phyloP scores from a whole-genome alignment of 2,329 filamentous ascomycete species.

The Penicillium sumatraense region DNA sequence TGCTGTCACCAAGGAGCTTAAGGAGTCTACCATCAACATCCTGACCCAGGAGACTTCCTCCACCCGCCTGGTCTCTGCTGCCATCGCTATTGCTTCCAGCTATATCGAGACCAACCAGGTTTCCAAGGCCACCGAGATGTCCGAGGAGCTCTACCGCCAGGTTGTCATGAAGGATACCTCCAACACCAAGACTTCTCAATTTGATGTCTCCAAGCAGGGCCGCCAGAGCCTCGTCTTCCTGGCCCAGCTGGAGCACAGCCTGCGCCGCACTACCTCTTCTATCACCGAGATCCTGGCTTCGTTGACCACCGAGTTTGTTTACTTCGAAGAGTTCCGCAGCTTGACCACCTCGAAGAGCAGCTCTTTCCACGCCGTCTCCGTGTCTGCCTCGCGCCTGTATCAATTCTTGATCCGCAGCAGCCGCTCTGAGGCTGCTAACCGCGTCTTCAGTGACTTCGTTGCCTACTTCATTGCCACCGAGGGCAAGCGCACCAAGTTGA shows the following conservation, averaged over 20 bases:
- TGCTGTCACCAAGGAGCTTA: slow-evolving; percentile 37
- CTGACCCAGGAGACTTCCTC: slow-evolving; percentile 38
- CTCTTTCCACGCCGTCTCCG: slow-evolving; percentile 41
- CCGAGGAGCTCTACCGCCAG: slow-evolving; percentile 45
- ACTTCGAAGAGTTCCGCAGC: slow-evolving; percentile 46
- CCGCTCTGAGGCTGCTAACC: slow-evolving; percentile 28
- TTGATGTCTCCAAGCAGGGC: slow-evolving; percentile 40
- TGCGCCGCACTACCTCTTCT: slow-evolving; percentile 36
- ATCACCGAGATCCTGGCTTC: slow-evolving; percentile 50
- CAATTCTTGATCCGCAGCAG: slow-evolving; percentile 33
- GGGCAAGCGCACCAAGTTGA: slow-evolving; percentile 34
- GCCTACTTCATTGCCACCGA: slow-evolving; percentile 39
- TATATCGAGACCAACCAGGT: slow-evolving; percentile 42
- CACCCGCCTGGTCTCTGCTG: slow-evolving; percentile 37
- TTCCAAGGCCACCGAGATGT: slow-evolving; percentile 37
- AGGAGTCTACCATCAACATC: slow-evolving; percentile 38
- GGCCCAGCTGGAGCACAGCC: slow-evolving; percentile 50
- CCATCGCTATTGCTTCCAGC: slow-evolving; percentile 41
- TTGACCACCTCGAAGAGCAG: slow-evolving; percentile 44
- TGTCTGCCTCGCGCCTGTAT: slow-evolving; percentile 41
- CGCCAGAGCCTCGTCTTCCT: slow-evolving; percentile 49
- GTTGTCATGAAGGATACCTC: slow-evolving; percentile 42
- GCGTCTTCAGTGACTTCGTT: slow-evolving; percentile 36
- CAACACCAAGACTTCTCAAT: slow-evolving; percentile 29
- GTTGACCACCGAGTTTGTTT: slow-evolving; percentile 49